phyloP scores from a whole-genome alignment of 1,139 yeast species.

The Yarrowia galli region DNA sequence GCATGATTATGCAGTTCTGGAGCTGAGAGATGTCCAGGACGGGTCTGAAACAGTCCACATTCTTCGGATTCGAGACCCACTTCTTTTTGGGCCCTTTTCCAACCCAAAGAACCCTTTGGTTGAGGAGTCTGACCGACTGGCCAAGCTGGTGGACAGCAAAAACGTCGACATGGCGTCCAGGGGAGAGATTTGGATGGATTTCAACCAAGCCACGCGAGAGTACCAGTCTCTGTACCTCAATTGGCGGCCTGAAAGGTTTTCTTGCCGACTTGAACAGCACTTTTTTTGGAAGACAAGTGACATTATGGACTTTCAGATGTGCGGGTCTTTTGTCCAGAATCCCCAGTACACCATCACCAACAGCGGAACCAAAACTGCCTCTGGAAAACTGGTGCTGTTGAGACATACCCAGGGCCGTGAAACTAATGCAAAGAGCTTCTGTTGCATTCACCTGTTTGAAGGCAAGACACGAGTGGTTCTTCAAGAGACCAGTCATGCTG shows the following conservation, averaged over 20 bases:
- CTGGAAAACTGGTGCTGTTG: slow-evolving; percentile 61
- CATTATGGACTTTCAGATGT: slow-evolving; percentile 40
- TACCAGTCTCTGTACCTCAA: slow-evolving; percentile 69
- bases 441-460: slow-evolving; percentile 45
- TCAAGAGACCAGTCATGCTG: slow-evolving; percentile 42
- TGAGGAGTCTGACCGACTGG: slow-evolving; percentile 28
- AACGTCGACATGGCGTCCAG: slow-evolving; percentile 39
- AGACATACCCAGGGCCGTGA: slow-evolving; percentile 44
- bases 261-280: slow-evolving; percentile 48
- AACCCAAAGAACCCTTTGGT: slow-evolving; percentile 15
- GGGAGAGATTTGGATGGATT: slow-evolving; percentile 50
- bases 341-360: slow-evolving; percentile 62
- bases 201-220: slow-evolving; percentile 53
- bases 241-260: slow-evolving; percentile 63
- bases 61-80: slow-evolving; percentile 63
- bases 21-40: slow-evolving; percentile 47
- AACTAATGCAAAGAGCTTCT: slow-evolving; percentile 41
- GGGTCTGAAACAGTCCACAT: slow-evolving; percentile 43
- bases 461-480: slow-evolving; percentile 41
- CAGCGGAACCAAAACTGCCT: slow-evolving; percentile 47
- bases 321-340: slow-evolving; percentile 49
- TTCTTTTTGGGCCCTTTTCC: slow-evolving; percentile 42
- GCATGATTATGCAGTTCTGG: slow-evolving; percentile 73
- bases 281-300: slow-evolving; percentile 49
- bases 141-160: slow-evolving; percentile 20